Conservation (phyloP, 2,329 filamentous ascomycete species). For the Venturia effusa region DNA sequence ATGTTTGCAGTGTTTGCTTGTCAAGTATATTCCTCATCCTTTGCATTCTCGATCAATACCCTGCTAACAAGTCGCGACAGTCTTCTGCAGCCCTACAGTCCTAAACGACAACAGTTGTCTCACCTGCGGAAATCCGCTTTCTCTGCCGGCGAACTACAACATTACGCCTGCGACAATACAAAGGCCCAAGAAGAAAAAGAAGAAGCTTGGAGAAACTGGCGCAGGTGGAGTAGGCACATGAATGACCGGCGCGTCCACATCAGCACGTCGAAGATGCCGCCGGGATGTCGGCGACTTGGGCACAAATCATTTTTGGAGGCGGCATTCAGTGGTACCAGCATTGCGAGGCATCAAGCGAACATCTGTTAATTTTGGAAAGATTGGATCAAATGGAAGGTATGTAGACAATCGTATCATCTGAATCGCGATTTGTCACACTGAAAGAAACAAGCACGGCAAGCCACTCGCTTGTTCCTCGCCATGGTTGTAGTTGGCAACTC, state of each 20-base stretch:
- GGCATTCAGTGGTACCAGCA: not conserved
- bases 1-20: slow-evolving; percentile 91
- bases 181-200: slow-evolving; percentile 14
- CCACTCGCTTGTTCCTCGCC: too few species aligned
- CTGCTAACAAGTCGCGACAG: not conserved
- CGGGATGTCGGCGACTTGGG: too few species aligned
- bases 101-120: slow-evolving; percentile 9
- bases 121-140: slow-evolving; percentile 12
- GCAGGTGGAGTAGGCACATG: not conserved
- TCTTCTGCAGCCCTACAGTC: slow-evolving; percentile 12
- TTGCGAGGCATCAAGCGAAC: not conserved
- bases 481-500: too few species aligned
- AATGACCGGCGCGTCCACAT: not conserved
- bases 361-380: not conserved
- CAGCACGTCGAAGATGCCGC: not conserved
- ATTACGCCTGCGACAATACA: slow-evolving; percentile 10
- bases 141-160: not conserved
- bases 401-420: not conserved
- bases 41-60: not conserved
- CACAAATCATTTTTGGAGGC: not conserved
- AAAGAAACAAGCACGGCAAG: too few species aligned
- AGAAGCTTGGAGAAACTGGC: slow-evolving; percentile 3
- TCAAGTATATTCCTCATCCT: slow-evolving; percentile 47
- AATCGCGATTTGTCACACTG: too few species aligned
- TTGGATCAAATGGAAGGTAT: not conserved